phyloP scores from a whole-genome alignment of 306 rosid species.

The Mucuna pruriens region DNA sequence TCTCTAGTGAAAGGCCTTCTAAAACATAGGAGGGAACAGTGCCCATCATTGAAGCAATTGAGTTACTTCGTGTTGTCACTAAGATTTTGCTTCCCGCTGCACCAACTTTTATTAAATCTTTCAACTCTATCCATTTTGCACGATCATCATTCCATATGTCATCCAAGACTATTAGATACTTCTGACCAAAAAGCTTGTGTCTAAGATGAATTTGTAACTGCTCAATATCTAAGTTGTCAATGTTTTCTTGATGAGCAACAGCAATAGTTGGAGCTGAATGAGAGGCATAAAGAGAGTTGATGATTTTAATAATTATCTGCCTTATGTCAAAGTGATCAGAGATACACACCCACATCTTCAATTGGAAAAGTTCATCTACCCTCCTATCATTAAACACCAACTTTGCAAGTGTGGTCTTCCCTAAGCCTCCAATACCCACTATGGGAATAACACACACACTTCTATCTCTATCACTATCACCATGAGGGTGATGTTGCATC shows the following conservation, averaged over 20 bases:
- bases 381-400: conserved; percentile 30
- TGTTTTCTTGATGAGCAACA: neutral
- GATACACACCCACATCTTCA: conserved; percentile 40
- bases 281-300: neutral
- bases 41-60: conserved; percentile 28
- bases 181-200: conserved; percentile 12
- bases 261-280: neutral
- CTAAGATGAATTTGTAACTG: neutral
- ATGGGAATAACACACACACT: conserved; percentile 35
- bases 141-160: conserved; percentile 29
- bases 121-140: conserved; percentile 24
- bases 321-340: conserved; percentile 30
- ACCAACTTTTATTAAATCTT: neutral
- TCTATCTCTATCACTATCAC: neutral
- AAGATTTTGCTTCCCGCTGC: neutral
- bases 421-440: conserved; percentile 43
- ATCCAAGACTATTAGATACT: neutral
- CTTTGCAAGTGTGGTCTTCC: conserved; percentile 41
- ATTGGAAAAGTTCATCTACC: neutral
- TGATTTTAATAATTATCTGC: conserved; percentile 20
- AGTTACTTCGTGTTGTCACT: conserved; percentile 16
- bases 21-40: neutral
- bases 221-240: neutral
- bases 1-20: neutral
- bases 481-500: neutral